Base-by-base conservation (phyloP, 2,329 filamentous ascomycete species). In the Aureobasidium lini region DNA sequence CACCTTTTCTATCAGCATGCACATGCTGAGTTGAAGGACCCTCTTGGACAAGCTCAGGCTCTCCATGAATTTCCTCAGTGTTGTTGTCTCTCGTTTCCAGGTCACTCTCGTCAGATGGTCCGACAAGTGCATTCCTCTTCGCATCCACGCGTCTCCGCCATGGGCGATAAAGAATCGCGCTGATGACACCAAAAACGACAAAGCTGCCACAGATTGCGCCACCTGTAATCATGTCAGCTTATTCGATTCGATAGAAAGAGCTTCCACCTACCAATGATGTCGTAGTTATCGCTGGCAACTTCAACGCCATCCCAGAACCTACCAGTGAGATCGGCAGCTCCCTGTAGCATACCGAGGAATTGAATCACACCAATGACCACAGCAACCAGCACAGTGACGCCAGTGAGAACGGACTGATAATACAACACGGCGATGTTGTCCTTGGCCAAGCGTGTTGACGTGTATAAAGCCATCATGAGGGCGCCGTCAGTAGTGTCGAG, bases 401-500 rank as follows among this genome's bases (percentile, higher is more conserved):
- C 84, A 0, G 90, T 96, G 31, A 96, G 79, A 0, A 95, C 88
- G 65, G 93, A 88, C 11, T 90, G 95, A 74, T 96, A 97, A 75
- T 97, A 97, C 1, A 96, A 76, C 48, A 96, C 92, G 0, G 92
- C 91, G n/a, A 97, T 84, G 1, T 82, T 82, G 68, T 97, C 92
- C 60, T 88, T 80, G 0, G 89, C 85, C 48, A 95, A 86, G 32
- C 87, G 76, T 11, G 84, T 89, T 40, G 87, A 88, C 0, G 92
- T 91, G 73, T 99, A 97, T 1, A 97, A 79, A 0, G 88, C 86
- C 84, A 96, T 92, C 92, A 97, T 97, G 18, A 96, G 79, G 1
- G 93, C 93, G 28, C 93, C 93, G 67, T 97, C 94, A 0, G 86
- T 88, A 0, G 92, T 96, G 73, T 97, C 94, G 6, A 97, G 78